Conservation (phyloP, 2,329 filamentous ascomycete species). For the Truncatella angustata region DNA sequence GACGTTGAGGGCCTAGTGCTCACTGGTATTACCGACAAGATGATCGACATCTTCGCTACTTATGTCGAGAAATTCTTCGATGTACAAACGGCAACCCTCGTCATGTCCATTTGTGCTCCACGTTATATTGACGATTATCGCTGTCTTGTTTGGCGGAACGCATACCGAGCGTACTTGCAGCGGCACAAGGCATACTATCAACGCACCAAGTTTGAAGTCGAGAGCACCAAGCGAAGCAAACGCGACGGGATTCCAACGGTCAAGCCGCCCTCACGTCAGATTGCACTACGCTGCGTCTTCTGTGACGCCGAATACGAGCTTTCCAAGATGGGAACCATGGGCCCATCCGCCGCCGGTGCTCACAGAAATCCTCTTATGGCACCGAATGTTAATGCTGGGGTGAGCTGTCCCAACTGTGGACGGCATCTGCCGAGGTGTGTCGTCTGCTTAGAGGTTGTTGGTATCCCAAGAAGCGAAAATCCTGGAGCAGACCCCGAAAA, state of each 20-base stretch:
- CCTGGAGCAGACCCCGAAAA: conserved; percentile 49
- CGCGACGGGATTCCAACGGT: conserved; percentile 62
- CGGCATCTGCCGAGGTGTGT: conserved; percentile 66
- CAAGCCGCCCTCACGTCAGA: conserved; percentile 64
- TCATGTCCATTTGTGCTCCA: conserved; percentile 71
- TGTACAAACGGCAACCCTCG: conserved; percentile 74
- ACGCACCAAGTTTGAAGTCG: conserved; percentile 74
- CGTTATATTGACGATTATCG: conserved; percentile 76
- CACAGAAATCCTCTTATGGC: conserved; percentile 55
- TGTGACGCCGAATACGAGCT: conserved; percentile 63
- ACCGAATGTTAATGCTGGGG: conserved; percentile 56
- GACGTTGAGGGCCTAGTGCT: conserved; percentile 77
- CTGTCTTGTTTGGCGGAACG: conserved; percentile 69
- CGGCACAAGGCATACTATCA: conserved; percentile 72
- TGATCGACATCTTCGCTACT: conserved; percentile 72
- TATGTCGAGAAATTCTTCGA: conserved; percentile 76
- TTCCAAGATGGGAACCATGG: conserved; percentile 30
- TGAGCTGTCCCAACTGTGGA: conserved; percentile 66
- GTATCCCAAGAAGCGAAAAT: conserved; percentile 59
- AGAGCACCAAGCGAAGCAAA: conserved; percentile 69
- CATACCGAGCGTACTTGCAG: conserved; percentile 70
- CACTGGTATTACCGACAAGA: conserved; percentile 70
- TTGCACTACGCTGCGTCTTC: conserved; percentile 74
- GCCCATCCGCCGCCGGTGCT: conserved; percentile 5
- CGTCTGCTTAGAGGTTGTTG: conserved; percentile 66